A percentile compares a stretch with the other conserved stretches of the same genome.
phyloP scores from a whole-genome alignment of 179 eudicot species.

The Silene noctiflora region DNA sequence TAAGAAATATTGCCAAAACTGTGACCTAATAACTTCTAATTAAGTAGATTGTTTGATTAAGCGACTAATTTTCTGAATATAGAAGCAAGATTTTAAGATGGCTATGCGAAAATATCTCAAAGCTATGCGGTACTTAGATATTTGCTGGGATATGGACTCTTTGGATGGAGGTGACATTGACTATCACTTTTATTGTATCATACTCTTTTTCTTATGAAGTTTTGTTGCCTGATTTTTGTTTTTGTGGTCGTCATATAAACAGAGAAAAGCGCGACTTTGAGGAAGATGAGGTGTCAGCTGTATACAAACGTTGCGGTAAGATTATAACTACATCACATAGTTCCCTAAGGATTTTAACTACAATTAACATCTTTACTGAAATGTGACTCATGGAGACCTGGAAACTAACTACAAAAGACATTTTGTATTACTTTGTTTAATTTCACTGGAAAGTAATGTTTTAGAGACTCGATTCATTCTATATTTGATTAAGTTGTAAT shows the following conservation, averaged over 20 bases:
- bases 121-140: constrained; percentile 56
- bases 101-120: constrained; percentile 37
- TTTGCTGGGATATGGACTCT: constrained; percentile 59
- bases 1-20: background rate
- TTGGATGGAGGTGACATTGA: constrained; percentile 39
- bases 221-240: constrained; percentile 14
- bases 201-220: background rate
- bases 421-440: background rate
- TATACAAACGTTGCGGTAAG: constrained; percentile 47
- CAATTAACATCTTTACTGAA: no score
- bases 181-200: constrained; percentile 3
- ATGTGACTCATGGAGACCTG: no score
- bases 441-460: background rate
- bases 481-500: background rate
- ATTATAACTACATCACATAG: background rate
- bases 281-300: constrained; percentile 46
- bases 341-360: background rate
- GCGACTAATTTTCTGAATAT: background rate
- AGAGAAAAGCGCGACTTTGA: constrained; percentile 39
- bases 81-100: constrained; percentile 46
- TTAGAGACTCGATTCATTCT: background rate
- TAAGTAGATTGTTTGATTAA: background rate
- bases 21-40: background rate
- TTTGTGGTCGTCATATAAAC: constrained; percentile 15
- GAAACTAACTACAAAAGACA: background rate